Evolutionary conservation across 495 filamentous ascomycete species (phyloP), one percentile per base, ranked within the genome.

Genomic region (Staphylotrichum longicolle): DNA sequence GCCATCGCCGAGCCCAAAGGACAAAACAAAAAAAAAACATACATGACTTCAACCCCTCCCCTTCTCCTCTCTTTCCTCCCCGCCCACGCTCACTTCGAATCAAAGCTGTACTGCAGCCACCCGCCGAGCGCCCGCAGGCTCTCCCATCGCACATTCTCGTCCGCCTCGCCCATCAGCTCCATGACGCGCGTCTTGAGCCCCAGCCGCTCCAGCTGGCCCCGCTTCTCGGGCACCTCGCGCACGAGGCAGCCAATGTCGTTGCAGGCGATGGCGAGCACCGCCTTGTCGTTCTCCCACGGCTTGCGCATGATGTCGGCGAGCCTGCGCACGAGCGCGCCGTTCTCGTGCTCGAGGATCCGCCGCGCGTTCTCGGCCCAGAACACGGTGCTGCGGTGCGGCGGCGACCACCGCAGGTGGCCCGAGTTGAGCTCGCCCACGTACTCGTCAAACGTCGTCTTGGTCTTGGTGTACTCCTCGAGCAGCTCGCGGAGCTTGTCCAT

Each of bases 361-460:
- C 91, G 86, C n/a, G 95, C 91, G 65, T 98, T 96, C 62, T 97
- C 94, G 51, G 85, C 86, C 94, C 94, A 98, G 80, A 98, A 98
- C 15, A 84, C 82, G 15, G 85, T 80, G 75, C 89, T 93, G 66
- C 91, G 90, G 72, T 98, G 94, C 3, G 95, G 93, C 41, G 94
- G 95, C 8, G 89, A 93, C 94, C 94, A 98, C 67, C 91, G 86
- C 45, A 98, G 82, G 71, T 96, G 92, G 41, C 94, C 93, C 5
- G 90, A 86, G 53, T 89, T 84, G 40, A 98, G 78, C 75, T 98
- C 94, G 47, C 89, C 88, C 11, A 91, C 89, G 73, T 98, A 98
- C 70, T 96, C 87, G 74, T 96, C 93, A 66, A 98, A 95, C 0
- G 93, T 98, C 5, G 95, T 98, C 77, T 97, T 95, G 42, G 91